Conservation (phyloP, 1,284 basidiomycete species). For the Malassezia nana region DNA sequence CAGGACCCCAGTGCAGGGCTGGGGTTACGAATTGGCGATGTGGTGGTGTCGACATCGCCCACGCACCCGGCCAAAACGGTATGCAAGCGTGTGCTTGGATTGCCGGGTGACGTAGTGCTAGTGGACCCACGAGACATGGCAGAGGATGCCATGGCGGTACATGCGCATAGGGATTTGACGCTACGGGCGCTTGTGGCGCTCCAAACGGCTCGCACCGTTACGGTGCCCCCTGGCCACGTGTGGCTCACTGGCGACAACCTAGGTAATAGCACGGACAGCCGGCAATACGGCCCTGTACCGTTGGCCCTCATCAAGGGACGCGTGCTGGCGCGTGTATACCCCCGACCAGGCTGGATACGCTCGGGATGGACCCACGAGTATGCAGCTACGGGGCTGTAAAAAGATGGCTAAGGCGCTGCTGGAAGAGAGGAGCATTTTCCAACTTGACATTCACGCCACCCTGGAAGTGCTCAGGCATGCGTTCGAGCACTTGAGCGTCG, state of each 20-base stretch:
- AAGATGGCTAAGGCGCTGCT: conserved; percentile 9
- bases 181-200: neutral
- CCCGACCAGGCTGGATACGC: conserved; percentile 3
- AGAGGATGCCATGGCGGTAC: neutral
- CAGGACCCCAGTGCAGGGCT: conserved; percentile 29
- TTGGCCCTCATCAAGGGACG: conserved; percentile 69
- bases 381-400: conserved; percentile 1
- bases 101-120: conserved; percentile 79
- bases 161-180: neutral
- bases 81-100: conserved; percentile 81
- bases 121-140: conserved; percentile 60
- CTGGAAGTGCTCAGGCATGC: conserved; percentile 15
- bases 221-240: conserved; percentile 49
- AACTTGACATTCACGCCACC: conserved; percentile 13
- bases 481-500: conserved; percentile 3
- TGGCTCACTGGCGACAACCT: conserved; percentile 90
- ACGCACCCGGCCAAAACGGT: conserved; percentile 61
- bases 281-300: conserved; percentile 82
- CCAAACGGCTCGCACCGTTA: conserved; percentile 11
- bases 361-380: neutral
- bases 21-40: conserved; percentile 56
- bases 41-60: conserved; percentile 69
- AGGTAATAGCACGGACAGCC: conserved; percentile 70
- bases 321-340: conserved; percentile 54
- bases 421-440: conserved; percentile 16